Base-by-base conservation (phyloP, 2,329 filamentous ascomycete genomes). In the Pseudogymnoascus sp. region DNA sequence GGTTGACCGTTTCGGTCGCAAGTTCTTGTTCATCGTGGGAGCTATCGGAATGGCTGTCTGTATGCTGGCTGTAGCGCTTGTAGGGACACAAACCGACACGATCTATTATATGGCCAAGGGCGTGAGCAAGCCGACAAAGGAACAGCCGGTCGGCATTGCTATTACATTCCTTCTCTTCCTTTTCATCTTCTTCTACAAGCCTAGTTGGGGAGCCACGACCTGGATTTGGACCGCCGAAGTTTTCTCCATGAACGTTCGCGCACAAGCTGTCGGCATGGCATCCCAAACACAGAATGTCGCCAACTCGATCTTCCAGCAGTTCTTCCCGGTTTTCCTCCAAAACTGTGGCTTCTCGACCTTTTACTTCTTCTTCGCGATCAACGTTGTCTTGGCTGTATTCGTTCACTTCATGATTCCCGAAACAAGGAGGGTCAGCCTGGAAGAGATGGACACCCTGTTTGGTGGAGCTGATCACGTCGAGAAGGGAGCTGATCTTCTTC, bases 211-310 rank as follows among this genome's bases (percentile, higher is more conserved):
- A 61, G 86, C 86, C 1, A 88, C 85, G 4, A 83, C 85, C 16
- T 89, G 86, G 86, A 88, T 89, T 72, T 88, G 83, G 82, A 89
- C 86, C 0, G 80, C 84, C 1, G 86, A 89, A 68, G 78, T 89
- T 64, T 89, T 89, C 77, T 85, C 81, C 62, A 86, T 87, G 82
- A 89, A 89, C 73, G 83, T 89, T n/a, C 84, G 86, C 64, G 84
- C 86, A 4, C 86, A 89, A 72, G 86, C 86, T 37, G 85, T 89
- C 13, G 86, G 85, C 63, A 89, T 89, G 86, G 50, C 50, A 56
- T 79, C 77, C 38, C 79, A 85, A 70, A 82, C 78, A 66, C 82
- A 85, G 67, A 85, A 88, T 71, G 82, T 88, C 61, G 85, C 85
- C 71, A 87, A 88, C 73, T 80, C 81, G 64, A 82, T 88, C 68